These are phyloP conservation scores for Puccinia coronata DNA, from an alignment of 1,284 basidiomycete genomes.

Conservation along the genomic window DNA sequence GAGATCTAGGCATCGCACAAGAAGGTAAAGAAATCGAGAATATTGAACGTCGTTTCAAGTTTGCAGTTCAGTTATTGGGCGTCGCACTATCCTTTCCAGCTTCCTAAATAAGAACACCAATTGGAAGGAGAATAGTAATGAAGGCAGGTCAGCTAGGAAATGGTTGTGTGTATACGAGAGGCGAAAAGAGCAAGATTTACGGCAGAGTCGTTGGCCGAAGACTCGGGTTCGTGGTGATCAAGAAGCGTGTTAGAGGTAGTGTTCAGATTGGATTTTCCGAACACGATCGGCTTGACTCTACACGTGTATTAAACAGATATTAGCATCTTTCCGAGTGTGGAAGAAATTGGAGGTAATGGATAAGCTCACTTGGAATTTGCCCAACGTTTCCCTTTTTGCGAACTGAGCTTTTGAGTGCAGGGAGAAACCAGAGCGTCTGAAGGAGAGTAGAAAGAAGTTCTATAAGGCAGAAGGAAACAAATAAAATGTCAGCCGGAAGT, in stretches of 20 bases:
- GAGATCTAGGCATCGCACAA: conserved; percentile 1
- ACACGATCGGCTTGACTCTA: conserved; percentile 46
- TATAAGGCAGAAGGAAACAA: background rate
- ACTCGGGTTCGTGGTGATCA: conserved; percentile 1
- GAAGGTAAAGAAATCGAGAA: conserved; percentile 18
- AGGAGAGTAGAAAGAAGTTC: conserved; percentile 47
- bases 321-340: background rate
- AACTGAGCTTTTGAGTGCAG: conserved; percentile 46
- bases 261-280: conserved; percentile 49
- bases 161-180: background rate
- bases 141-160: background rate
- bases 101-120: conserved; percentile 14
- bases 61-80: background rate
- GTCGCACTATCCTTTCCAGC: background rate
- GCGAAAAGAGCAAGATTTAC: background rate
- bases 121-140: background rate
- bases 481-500: background rate
- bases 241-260: conserved; percentile 25
- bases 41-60: background rate
- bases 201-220: background rate
- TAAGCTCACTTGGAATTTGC: conserved; percentile 44
- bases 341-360: background rate
- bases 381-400: conserved; percentile 49
- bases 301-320: background rate
- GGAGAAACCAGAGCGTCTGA: conserved; percentile 47